phyloP scores from a whole-genome alignment of 805 yeast species.

The Schwanniomyces sp. region DNA sequence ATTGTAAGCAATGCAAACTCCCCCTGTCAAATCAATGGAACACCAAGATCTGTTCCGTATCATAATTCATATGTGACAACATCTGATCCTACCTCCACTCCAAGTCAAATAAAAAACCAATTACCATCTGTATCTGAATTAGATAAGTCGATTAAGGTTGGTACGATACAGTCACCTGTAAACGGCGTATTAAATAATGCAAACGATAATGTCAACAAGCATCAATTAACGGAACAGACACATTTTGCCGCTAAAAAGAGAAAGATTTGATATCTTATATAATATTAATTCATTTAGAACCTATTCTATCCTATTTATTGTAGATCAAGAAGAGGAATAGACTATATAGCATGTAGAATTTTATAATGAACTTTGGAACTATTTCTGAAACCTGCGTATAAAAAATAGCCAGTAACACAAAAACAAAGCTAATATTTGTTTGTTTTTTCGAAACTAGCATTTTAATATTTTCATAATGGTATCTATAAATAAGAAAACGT shows the following conservation, averaged over 20 bases:
- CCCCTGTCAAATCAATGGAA: not conserved
- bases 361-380: too few relatives aligned
- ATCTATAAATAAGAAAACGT: conserved; percentile 1
- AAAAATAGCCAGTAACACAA: too few relatives aligned
- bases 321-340: not conserved
- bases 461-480: not conserved
- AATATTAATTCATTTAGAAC: not conserved
- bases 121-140: conserved; percentile 39
- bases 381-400: too few relatives aligned
- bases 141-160: conserved; percentile 26
- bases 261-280: not conserved
- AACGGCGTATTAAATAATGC: conserved; percentile 5
- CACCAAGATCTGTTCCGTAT: not conserved
- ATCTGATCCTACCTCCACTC: not conserved
- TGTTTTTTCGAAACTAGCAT: not conserved
- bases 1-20: not conserved
- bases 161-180: conserved; percentile 5
- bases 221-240: not conserved
- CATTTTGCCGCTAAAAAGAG: not conserved
- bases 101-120: conserved; percentile 12
- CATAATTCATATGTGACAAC: conserved; percentile 1
- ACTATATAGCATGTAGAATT: not conserved
- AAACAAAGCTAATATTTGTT: not conserved
- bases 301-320: not conserved
- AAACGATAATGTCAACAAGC: not conserved